phyloP scores from a whole-genome alignment of 2,329 filamentous ascomycete genomes.

The Aspergillus sergii region DNA sequence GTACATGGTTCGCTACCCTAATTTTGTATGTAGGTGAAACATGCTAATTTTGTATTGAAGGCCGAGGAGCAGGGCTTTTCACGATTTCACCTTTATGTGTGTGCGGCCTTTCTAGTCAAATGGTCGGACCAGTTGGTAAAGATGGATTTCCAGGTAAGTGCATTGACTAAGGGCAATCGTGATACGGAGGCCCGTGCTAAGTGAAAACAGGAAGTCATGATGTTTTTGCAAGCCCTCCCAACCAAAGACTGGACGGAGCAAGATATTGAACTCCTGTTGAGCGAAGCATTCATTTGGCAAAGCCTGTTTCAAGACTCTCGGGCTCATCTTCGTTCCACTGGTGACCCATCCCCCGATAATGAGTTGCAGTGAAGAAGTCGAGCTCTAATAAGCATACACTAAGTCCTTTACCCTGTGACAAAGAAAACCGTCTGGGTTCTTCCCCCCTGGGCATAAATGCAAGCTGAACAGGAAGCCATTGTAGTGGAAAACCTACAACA shows the following conservation, averaged over 20 bases:
- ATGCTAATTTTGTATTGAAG: conserved; percentile 51
- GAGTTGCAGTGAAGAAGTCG: conserved; percentile 38
- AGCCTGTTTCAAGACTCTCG: conserved; percentile 93
- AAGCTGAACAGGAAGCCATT: conserved; percentile 90
- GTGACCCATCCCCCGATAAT: conserved; percentile 37
- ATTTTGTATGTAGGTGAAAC: not conserved
- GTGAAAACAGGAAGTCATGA: conserved; percentile 86
- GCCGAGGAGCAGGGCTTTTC: conserved; percentile 98
- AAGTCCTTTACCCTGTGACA: conserved; percentile 15
- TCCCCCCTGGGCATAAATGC: conserved; percentile 19
- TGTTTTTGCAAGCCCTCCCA: conserved; percentile 94
- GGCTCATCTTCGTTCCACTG: conserved; percentile 68
- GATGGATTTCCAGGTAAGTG: conserved; percentile 81
- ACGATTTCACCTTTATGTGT: conserved; percentile 97
- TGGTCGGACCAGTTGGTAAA: conserved; percentile 94
- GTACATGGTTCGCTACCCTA: conserved; percentile 70
- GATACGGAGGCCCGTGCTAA: conserved; percentile 12
- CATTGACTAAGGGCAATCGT: not conserved
- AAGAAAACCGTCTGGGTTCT: conserved; percentile 5
- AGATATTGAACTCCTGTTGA: conserved; percentile 92
- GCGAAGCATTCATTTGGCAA: conserved; percentile 98
- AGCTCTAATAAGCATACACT: conserved; percentile 32
- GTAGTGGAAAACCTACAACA: conserved; percentile 83
- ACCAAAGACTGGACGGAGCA: conserved; percentile 96
- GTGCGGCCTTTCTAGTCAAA: conserved; percentile 95